Evolutionary conservation across 345 rosid genomes (phyloP).

Genomic region (Eucalyptus sp.): DNA sequence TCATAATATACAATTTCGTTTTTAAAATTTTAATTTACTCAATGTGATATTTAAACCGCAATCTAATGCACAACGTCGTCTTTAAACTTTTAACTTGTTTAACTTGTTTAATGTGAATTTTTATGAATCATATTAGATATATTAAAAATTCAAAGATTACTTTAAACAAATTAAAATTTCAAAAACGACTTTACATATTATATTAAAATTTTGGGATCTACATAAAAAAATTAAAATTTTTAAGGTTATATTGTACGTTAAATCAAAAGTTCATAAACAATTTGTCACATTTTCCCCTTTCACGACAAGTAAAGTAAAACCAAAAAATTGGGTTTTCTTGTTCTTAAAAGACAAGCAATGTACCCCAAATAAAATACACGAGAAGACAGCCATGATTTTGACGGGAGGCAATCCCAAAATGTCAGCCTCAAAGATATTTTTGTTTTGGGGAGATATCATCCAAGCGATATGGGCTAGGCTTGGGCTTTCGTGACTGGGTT

Average conservation of each 20-base stretch:
- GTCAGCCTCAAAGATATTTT: background rate
- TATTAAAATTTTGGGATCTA: background rate
- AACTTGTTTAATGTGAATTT: no score
- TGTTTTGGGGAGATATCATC: background rate
- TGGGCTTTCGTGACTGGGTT: background rate
- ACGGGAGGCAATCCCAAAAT: background rate
- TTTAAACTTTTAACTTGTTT: no score
- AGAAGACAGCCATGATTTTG: background rate
- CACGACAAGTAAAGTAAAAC: background rate
- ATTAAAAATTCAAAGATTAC: no score
- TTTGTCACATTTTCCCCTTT: fast-evolving
- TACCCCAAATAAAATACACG: background rate
- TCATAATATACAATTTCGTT: no score
- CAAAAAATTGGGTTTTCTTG: background rate
- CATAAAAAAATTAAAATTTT: background rate
- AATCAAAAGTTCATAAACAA: background rate
- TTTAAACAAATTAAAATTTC: background rate
- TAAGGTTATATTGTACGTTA: fast-evolving
- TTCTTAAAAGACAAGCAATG: background rate
- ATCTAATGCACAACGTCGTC: fast-evolving
- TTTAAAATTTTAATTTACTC: no score
- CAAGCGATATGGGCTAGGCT: background rate
- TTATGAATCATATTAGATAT: no score
- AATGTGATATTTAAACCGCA: no score
- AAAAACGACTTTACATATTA: background rate